Evolutionary conservation across 345 rosid species (phyloP).

Genomic region (Nasturtium officinale): DNA sequence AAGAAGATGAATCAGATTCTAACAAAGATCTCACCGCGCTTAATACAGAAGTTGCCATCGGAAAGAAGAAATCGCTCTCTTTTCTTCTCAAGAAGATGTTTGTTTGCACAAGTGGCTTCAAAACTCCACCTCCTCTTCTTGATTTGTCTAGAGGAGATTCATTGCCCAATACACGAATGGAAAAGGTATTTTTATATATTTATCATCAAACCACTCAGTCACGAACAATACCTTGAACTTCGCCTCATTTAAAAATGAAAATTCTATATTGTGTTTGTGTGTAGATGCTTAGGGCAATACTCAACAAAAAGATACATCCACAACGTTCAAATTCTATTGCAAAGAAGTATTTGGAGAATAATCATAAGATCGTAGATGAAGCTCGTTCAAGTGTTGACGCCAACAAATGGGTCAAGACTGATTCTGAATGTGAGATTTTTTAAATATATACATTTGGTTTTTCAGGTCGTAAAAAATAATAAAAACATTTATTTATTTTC

Average conservation of each 20-base stretch:
- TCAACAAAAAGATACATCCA: conserved; percentile 77
- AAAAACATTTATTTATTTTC: neutral
- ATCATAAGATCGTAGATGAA: conserved; percentile 34
- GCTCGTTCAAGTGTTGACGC: conserved; percentile 49
- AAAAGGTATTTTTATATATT: conserved; percentile 54
- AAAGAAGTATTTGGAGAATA: conserved; percentile 50
- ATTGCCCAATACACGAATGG: conserved; percentile 58
- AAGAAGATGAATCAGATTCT: conserved; percentile 30
- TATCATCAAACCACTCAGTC: conserved; percentile 7
- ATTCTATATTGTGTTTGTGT: neutral
- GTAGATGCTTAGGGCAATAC: conserved; percentile 64
- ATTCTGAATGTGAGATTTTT: conserved; percentile 75
- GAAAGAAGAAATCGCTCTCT: conserved; percentile 56
- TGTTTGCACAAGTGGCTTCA: conserved; percentile 61
- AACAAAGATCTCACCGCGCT: conserved; percentile 33
- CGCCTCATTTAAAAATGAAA: neutral
- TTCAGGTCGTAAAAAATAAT: neutral
- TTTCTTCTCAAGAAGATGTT: conserved; percentile 73
- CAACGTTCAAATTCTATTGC: conserved; percentile 45
- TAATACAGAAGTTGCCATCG: conserved; percentile 30
- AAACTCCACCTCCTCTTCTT: conserved; percentile 50
- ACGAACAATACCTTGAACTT: neutral
- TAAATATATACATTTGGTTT: neutral
- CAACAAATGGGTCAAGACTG: conserved; percentile 82
- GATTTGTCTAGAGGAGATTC: conserved; percentile 52